A percentile compares a stretch with the other conserved stretches of the same genome.
Evolutionary conservation across 768 basidiomycete species (phyloP).

Genomic region (Amanita rubescens): DNA sequence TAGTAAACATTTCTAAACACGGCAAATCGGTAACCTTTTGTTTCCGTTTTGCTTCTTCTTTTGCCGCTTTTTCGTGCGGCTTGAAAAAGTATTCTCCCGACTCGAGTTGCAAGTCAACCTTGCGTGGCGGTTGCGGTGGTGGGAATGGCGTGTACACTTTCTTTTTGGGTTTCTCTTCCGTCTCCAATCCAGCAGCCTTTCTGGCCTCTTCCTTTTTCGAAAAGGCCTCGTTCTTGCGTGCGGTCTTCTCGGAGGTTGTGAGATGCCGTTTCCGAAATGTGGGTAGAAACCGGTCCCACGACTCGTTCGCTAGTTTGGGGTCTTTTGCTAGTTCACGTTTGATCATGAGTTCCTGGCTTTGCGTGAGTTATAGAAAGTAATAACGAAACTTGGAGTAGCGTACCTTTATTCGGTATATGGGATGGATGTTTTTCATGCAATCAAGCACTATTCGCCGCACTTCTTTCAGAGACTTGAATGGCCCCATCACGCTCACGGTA

Average conservation of each 20-base stretch:
- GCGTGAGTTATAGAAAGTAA: slow-evolving; percentile 3
- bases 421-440: slow-evolving; percentile 99
- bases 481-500: slow-evolving; percentile 97
- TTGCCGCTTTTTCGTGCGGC: slow-evolving; percentile 72
- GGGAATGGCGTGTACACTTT: slow-evolving; percentile 99
- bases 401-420: slow-evolving; percentile 98
- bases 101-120: slow-evolving; percentile 92
- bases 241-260: slow-evolving; percentile 90
- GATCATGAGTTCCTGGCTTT: slow-evolving; percentile 89
- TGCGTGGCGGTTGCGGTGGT: slow-evolving; percentile 87
- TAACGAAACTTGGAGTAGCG: neutral
- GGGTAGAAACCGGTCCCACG: slow-evolving; percentile 97
- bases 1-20: neutral
- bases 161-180: slow-evolving; percentile 52
- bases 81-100: slow-evolving; percentile 99
- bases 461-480: slow-evolving; percentile 92
- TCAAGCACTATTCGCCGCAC: slow-evolving; percentile 94
- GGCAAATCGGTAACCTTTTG: slow-evolving; percentile 53
- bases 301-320: slow-evolving; percentile 87
- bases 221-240: slow-evolving; percentile 74
- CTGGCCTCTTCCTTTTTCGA: slow-evolving; percentile 56
- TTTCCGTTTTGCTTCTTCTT: slow-evolving; percentile 62
- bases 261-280: slow-evolving; percentile 91
- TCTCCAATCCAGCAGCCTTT: slow-evolving; percentile 55
- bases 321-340: slow-evolving; percentile 96